Percentiles rank a stretch among this genome's conserved stretches.
Conservation (phyloP, 202 grass and related monocot genomes). For the Carex sylvatica region DNA sequence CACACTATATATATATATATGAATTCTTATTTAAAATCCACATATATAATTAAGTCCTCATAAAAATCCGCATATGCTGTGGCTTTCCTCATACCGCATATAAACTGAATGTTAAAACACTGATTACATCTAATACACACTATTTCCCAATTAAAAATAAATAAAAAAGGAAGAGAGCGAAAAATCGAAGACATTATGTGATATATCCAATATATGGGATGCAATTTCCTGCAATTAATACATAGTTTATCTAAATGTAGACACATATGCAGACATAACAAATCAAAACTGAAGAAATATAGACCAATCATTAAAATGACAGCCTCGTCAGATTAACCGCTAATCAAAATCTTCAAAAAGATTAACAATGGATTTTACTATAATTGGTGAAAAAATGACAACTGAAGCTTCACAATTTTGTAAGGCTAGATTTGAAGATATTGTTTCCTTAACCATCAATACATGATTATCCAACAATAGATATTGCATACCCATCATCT, state of each 20-base stretch:
- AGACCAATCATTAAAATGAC: neutral
- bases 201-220: neutral
- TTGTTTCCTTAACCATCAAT: neutral
- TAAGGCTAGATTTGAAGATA: neutral
- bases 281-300: neutral
- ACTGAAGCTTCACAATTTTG: constrained; percentile 14
- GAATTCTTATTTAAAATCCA: too few relatives aligned
- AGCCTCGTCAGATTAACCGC: neutral
- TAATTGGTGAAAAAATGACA: neutral
- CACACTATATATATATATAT: too few relatives aligned
- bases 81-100: too few relatives aligned
- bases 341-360: constrained; percentile 7
- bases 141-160: neutral
- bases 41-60: too few relatives aligned
- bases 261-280: neutral
- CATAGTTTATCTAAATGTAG: neutral
- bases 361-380: constrained; percentile 7
- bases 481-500: neutral
- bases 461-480: constrained; percentile 21
- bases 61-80: too few relatives aligned
- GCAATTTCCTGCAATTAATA: neutral
- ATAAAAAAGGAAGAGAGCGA: neutral
- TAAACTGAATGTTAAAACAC: too few relatives aligned
- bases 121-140: neutral
- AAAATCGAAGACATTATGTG: neutral